A percentile compares a stretch with the other conserved stretches of the same genome.
These are phyloP conservation scores for Cladosporium sp. DNA, from an alignment of 2,329 filamentous ascomycete genomes.

Conservation along the genomic window DNA sequence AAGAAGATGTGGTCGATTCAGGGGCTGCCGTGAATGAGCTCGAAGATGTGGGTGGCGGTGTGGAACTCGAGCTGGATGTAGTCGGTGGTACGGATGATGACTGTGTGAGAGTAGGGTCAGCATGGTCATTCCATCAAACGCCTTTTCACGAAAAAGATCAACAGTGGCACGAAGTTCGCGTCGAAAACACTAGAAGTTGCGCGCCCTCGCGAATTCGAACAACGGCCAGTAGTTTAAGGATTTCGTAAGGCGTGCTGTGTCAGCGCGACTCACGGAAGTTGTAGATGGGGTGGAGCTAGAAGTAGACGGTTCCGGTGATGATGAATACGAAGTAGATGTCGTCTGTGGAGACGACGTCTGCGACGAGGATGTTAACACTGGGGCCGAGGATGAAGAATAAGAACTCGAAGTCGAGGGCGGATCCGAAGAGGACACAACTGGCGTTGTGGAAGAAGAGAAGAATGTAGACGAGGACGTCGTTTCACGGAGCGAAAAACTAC, in stretches of 20 bases:
- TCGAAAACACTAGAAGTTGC: background rate
- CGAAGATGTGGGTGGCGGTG: constrained; percentile 13
- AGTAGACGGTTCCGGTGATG: constrained; percentile 13
- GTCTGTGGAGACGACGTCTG: constrained; percentile 11
- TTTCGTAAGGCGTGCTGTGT: background rate
- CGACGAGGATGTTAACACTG: constrained; percentile 9
- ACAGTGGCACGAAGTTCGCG: constrained; percentile 2
- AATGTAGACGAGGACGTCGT: constrained; percentile 12
- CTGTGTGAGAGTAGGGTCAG: background rate
- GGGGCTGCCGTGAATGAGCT: constrained; percentile 11
- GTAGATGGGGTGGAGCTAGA: constrained; percentile 17
- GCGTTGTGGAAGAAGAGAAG: constrained; percentile 17
- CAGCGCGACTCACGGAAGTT: constrained; percentile 13
- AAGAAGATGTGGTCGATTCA: constrained; percentile 17
- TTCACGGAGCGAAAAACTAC: constrained; percentile 3
- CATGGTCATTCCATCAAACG: background rate
- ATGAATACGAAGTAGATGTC: constrained; percentile 14
- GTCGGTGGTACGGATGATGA: background rate
- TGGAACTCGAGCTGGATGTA: constrained; percentile 6
- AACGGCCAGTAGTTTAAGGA: background rate
- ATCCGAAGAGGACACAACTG: constrained; percentile 7
- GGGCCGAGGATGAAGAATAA: constrained; percentile 1
- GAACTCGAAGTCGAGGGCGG: constrained; percentile 5
- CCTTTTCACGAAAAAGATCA: background rate
- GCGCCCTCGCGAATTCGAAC: background rate